Percentiles rank a stretch among this genome's conserved stretches.
Evolutionary conservation across 2,329 filamentous ascomycete genomes (phyloP).

Genomic region (Lojkania enalia): DNA sequence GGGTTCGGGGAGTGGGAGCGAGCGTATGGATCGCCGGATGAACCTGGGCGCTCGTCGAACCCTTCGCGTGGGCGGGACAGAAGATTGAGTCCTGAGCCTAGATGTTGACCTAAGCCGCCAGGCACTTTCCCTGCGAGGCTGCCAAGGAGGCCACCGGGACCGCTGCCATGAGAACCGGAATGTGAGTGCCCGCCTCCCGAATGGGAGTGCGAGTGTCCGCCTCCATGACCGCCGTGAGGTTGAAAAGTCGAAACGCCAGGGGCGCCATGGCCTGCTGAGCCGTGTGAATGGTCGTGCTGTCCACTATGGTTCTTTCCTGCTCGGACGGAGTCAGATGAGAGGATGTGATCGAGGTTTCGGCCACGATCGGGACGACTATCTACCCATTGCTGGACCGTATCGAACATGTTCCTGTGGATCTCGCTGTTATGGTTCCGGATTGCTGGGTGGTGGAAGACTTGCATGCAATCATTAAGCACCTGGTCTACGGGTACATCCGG

Average conservation of each 20-base stretch:
- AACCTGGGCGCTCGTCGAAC: constrained; percentile 20
- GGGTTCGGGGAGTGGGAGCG: constrained; percentile 32
- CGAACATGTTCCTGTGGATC: constrained; percentile 87
- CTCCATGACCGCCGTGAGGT: constrained; percentile 20
- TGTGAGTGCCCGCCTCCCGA: constrained; percentile 13
- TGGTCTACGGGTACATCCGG: constrained; percentile 79
- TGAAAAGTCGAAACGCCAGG: constrained; percentile 29
- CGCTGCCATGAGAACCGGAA: constrained; percentile 13
- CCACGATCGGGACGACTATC: constrained; percentile 63
- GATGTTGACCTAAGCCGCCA: constrained; percentile 21
- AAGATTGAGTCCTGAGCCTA: constrained; percentile 23
- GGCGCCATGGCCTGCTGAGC: constrained; percentile 32
- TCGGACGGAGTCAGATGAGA: constrained; percentile 82
- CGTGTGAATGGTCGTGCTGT: constrained; percentile 37
- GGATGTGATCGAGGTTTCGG: constrained; percentile 69
- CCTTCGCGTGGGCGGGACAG: constrained; percentile 25
- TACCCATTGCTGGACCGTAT: constrained; percentile 80
- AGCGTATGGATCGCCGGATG: constrained; percentile 21
- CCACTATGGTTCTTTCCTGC: constrained; percentile 75
- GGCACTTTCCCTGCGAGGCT: constrained; percentile 26
- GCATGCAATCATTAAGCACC: constrained; percentile 77
- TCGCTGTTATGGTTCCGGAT: constrained; percentile 74
- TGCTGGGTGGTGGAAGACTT: constrained; percentile 88
- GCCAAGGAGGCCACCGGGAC: constrained; percentile 30
- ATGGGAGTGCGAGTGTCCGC: constrained; percentile 14